Base-by-base conservation (phyloP, 2,329 filamentous ascomycete species). In the Fonsecaea multimorphosa region DNA sequence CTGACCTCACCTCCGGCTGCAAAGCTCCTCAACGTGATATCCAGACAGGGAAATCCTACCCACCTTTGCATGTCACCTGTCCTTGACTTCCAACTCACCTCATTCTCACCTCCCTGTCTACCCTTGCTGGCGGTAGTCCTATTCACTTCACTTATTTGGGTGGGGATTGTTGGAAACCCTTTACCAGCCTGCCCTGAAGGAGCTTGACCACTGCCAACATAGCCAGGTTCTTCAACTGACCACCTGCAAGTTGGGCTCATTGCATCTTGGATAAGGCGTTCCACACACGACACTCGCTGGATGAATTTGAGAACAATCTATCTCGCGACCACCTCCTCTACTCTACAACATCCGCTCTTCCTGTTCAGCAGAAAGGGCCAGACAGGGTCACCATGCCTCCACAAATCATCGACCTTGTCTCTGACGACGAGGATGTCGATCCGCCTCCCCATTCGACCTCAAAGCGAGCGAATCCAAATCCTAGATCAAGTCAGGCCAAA, bases 391-490 rank as follows among this genome's bases (percentile, higher is more conserved):
- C 29, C 29, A 52, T 56, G 55, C 38, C 49, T 19, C 61, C 63
- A 12, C 40, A 54, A 44, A 49, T 62, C 58, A 36, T 61, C 19
- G 49, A 61, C 22, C 36, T 61, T 8, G 31, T 46, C 36, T 61
- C 58, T 27, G 58, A 61, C 11, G 58, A 61, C 38, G 58, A 60
- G 29, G 46, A 22, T 49, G 6, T 24, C 19, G 22, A 24, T 24
- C 19, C 9, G 22, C 11, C 44, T 24, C 24, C 19, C 52, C 19
- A 14, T 32, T 19, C 52, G 11, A 22, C 19, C 9, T n/a, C 19
- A 24, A 49, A 11, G n/a, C 4, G 19, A 4, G 19, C 2, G 19
- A 14, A 4, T 49, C 4, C 7, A 24, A 11, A 22, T 49, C 44
- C 19, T 11, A 3, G 7, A 4, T 24, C 19, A 22, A 49, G 22